Base-by-base conservation (phyloP, 495 filamentous ascomycete species). In the Penicillium argentinense region DNA sequence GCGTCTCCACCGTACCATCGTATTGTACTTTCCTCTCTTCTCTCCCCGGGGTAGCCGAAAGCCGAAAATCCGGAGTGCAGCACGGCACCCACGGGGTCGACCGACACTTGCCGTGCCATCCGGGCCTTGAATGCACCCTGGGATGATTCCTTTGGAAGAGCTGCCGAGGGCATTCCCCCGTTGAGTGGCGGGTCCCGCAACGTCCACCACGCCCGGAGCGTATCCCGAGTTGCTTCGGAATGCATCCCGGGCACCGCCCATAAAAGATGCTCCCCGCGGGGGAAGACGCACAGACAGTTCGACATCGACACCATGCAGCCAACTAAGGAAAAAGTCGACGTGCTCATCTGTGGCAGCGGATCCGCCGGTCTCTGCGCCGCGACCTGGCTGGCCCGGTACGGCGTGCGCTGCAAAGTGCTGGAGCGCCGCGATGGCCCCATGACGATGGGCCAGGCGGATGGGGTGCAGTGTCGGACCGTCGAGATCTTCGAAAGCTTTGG, bases 401-500 rank as follows among this genome's bases (percentile, higher is more conserved):
- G 77, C 27, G 69, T 88, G 49, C 66, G 62, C 36, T 85, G 75
- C 69, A 80, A 73, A 49, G 77, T 90, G 45, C 63, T 89, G 8
- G 86, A 90, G 51, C 71, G 74, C 0, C 78, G 82, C 3, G 52
- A 62, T 6, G 84, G 82, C 0, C 82, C 80, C 1, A 73, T 90
- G 45, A 52, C 72, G 39, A 73, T 78, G 26, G 88, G 88, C n/a
- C 86, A 91, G 57, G 88, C 88, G 1, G 88, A 92, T 41, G 88
- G 88, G 0, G 76, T 91, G 9, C 88, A 93, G 64, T 84, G 82
- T 47, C 85, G 88, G 1, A 88, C 87, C 1, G 79, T 90, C 8
- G 88, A 93, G 59, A 83, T 95, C 32, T 85, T 90, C 40, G 86
- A 93, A 51, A 84, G 80, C 24, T 89, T 91, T 34, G 86, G 86